Conservation (phyloP, 352 stramenopile genomes). For the Globisporangium splendens region DNA sequence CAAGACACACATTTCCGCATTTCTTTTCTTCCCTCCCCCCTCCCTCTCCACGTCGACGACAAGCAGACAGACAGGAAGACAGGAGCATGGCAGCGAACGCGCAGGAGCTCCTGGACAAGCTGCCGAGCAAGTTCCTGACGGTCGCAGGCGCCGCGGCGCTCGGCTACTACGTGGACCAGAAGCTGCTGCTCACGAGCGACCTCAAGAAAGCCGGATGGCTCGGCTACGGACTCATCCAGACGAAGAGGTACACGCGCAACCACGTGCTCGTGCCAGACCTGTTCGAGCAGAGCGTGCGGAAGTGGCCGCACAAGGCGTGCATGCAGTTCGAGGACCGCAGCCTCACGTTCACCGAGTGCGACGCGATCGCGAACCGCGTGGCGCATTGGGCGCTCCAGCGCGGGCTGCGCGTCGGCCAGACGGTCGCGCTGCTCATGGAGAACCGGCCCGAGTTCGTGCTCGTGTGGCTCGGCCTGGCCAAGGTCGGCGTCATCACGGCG, state of each 20-base stretch:
- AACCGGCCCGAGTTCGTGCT: constrained; percentile 84
- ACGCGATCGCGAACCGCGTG: constrained; percentile 67
- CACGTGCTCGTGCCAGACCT: constrained; percentile 48
- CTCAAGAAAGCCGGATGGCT: constrained; percentile 37
- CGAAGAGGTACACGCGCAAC: constrained; percentile 30
- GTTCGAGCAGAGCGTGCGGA: constrained; percentile 51
- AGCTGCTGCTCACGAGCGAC: constrained; percentile 57
- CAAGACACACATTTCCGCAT: not conserved
- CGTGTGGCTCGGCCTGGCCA: constrained; percentile 80
- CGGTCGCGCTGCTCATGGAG: constrained; percentile 80
- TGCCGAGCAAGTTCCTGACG: constrained; percentile 44
- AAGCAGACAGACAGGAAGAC: not conserved
- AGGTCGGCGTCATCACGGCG: constrained; percentile 80
- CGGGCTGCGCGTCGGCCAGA: constrained; percentile 55
- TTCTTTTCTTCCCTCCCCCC: not conserved
- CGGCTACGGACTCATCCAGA: constrained; percentile 36
- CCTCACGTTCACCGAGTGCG: constrained; percentile 58
- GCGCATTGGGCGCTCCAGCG: constrained; percentile 61
- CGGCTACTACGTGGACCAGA: constrained; percentile 48
- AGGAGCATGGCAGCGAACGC: not conserved
- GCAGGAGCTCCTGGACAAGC: constrained; percentile 19
- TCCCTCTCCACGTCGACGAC: too few relatives aligned
- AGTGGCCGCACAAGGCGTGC: constrained; percentile 56
- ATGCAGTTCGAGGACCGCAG: constrained; percentile 50
- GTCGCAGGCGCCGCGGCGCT: constrained; percentile 37